Evolutionary conservation across 2,329 filamentous ascomycete species (phyloP).

Genomic region (Beauveria caledonica): DNA sequence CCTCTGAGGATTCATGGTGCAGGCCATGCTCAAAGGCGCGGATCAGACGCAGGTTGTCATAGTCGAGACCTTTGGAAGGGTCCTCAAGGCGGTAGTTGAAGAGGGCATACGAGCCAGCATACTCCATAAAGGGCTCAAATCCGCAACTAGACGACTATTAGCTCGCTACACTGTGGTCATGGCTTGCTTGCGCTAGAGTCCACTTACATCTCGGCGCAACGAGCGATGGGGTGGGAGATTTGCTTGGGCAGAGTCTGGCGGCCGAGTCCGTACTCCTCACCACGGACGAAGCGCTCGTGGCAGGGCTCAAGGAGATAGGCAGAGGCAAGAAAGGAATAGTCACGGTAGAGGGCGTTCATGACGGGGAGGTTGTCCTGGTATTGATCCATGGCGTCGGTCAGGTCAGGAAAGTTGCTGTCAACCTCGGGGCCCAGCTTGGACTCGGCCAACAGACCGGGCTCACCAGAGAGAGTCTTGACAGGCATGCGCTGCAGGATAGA

Average conservation of each 20-base stretch:
- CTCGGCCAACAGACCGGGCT: slow-evolving; percentile 67
- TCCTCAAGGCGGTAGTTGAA: slow-evolving; percentile 59
- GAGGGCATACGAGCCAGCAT: slow-evolving; percentile 59
- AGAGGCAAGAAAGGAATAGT: slow-evolving; percentile 86
- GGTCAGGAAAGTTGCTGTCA: slow-evolving; percentile 64
- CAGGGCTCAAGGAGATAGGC: slow-evolving; percentile 89
- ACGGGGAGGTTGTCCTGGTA: slow-evolving; percentile 65
- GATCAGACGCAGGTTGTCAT: slow-evolving; percentile 69
- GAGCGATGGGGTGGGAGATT: slow-evolving; percentile 74
- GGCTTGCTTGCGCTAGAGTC: background rate
- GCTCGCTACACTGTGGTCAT: background rate
- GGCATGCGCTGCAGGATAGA: slow-evolving; percentile 70
- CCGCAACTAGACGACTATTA: slow-evolving; percentile 38
- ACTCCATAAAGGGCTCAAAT: slow-evolving; percentile 92
- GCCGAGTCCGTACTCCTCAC: slow-evolving; percentile 70
- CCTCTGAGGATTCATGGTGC: slow-evolving; percentile 79
- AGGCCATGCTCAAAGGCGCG: slow-evolving; percentile 87
- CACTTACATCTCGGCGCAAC: slow-evolving; percentile 74
- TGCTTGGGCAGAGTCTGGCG: slow-evolving; percentile 63
- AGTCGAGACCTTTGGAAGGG: slow-evolving; percentile 47
- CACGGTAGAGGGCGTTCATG: slow-evolving; percentile 80
- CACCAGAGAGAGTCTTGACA: slow-evolving; percentile 64
- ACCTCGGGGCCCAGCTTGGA: slow-evolving; percentile 70
- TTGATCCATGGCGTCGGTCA: slow-evolving; percentile 64
- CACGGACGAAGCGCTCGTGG: slow-evolving; percentile 63